Conservation (phyloP, 768 basidiomycete genomes). For the Agaricus blazei region DNA sequence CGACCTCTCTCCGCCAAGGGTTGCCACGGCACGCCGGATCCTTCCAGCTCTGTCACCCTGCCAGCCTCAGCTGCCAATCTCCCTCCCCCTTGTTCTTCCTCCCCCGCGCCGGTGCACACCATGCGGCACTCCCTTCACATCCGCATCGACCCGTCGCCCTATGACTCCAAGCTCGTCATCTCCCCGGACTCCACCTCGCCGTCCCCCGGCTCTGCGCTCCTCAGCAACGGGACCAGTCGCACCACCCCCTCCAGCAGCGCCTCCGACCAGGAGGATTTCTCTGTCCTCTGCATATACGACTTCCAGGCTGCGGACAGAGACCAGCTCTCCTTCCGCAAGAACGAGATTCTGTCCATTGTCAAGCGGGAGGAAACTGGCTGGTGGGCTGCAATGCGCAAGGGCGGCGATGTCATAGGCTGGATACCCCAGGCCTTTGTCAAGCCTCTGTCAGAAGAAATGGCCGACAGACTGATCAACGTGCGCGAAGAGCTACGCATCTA, state of each 20-base stretch:
- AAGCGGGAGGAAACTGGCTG: slow-evolving; percentile 70
- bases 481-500: slow-evolving; percentile 39
- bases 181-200: slow-evolving; percentile 29
- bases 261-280: slow-evolving; percentile 34
- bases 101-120: slow-evolving; percentile 25
- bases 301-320: slow-evolving; percentile 57
- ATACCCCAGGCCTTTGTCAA: slow-evolving; percentile 69
- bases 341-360: slow-evolving; percentile 65
- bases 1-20: neutral
- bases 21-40: slow-evolving; percentile 5
- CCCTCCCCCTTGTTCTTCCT: neutral
- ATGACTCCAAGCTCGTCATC: slow-evolving; percentile 16
- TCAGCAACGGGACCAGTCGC: slow-evolving; percentile 16
- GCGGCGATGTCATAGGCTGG: slow-evolving; percentile 60
- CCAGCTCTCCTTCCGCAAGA: slow-evolving; percentile 57
- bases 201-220: slow-evolving; percentile 23
- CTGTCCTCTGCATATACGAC: slow-evolving; percentile 64
- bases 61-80: neutral
- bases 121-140: slow-evolving; percentile 37
- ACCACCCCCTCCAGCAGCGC: slow-evolving; percentile 25
- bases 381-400: slow-evolving; percentile 71
- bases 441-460: slow-evolving; percentile 45
- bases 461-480: slow-evolving; percentile 39
- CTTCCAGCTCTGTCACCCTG: slow-evolving; percentile 9
- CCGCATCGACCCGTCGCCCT: slow-evolving; percentile 31